Base-by-base conservation (phyloP, 768 basidiomycete genomes). In the Mycena crocata region DNA sequence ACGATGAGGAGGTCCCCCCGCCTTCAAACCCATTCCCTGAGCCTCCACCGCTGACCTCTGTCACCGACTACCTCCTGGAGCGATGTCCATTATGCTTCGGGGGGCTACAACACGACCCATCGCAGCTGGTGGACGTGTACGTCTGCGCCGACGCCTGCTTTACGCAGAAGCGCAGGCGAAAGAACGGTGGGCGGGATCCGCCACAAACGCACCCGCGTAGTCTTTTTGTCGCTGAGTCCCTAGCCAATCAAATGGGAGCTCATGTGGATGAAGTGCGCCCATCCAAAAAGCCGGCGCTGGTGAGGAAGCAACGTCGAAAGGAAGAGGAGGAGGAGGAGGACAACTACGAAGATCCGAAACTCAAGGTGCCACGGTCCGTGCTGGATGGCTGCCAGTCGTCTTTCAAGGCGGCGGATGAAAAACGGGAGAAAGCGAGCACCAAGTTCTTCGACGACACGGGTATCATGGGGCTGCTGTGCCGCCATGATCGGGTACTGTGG, bases 91-190 rank as follows among this genome's bases (percentile, higher is more conserved):
- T 75, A 10, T 79, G 76, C 49, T 79, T 79, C 49, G 74, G 71
- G 5, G 74, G 72, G 59, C 67, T 34, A 15, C 28, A 35, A 50
- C 67, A 61, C 17, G 44, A 23, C 37, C 52, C 34, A 51, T 21
- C 50, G 6, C 21, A 52, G 28, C 40, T 13, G 48, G 19, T 30
- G 28, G 75, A 79, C 68, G 57, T 72, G 14, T 68, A 78, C 32
- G 74, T 79, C 5, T 79, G 76, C 50, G n/a, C 76, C 15, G 80
- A 81, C 67, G 75, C 72, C 1, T 77, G 76, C 64, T 80, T 82
- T 49, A 77, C 72, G 26, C 80, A 82, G 56, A 79, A 80, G 57
- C 71, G 69, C 2, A 54, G 71, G 44, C 60, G 58, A 0, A 40
- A 45, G 7, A n/a, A n/a, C n/a, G 51, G 61, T 7, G 45, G 55